Percentiles rank a stretch among this genome's conserved stretches.
These are phyloP conservation scores for Parasitella parasitica DNA, from an alignment of 371 early-diverging fungal species.

Conservation along the genomic window DNA sequence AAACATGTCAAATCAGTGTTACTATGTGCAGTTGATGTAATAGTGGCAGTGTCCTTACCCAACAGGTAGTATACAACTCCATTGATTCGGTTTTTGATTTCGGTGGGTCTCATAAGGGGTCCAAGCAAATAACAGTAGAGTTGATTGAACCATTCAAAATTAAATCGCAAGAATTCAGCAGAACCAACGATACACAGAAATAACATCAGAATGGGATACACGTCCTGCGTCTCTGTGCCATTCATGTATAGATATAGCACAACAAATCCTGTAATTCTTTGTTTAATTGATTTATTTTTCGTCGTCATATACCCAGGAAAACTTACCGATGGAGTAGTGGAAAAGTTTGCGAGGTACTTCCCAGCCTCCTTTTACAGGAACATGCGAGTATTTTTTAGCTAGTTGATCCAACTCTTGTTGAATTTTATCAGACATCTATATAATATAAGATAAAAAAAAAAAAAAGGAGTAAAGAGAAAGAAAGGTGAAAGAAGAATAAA, in stretches of 20 bases:
- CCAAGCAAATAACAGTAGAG: conserved; percentile 48
- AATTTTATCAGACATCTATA: background rate
- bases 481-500: background rate
- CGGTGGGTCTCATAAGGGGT: conserved; percentile 51
- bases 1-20: too few species aligned
- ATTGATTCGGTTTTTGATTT: conserved; percentile 40
- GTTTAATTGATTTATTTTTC: background rate
- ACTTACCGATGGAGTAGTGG: conserved; percentile 54
- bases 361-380: conserved; percentile 36
- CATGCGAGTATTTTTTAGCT: conserved; percentile 2
- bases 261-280: conserved; percentile 41
- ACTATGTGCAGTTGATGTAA: background rate
- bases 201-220: conserved; percentile 33
- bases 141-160: conserved; percentile 43
- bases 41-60: too few species aligned
- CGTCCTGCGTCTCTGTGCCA: conserved; percentile 29
- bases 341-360: conserved; percentile 56
- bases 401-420: background rate
- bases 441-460: background rate
- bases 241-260: conserved; percentile 37
- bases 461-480: background rate
- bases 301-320: background rate
- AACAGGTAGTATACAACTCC: conserved; percentile 55
- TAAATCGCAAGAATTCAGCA: conserved; percentile 48
- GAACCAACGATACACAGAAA: conserved; percentile 32